These are phyloP conservation scores for Helminthosporium solani DNA, from an alignment of 2,329 filamentous ascomycete species.

Conservation along the genomic window DNA sequence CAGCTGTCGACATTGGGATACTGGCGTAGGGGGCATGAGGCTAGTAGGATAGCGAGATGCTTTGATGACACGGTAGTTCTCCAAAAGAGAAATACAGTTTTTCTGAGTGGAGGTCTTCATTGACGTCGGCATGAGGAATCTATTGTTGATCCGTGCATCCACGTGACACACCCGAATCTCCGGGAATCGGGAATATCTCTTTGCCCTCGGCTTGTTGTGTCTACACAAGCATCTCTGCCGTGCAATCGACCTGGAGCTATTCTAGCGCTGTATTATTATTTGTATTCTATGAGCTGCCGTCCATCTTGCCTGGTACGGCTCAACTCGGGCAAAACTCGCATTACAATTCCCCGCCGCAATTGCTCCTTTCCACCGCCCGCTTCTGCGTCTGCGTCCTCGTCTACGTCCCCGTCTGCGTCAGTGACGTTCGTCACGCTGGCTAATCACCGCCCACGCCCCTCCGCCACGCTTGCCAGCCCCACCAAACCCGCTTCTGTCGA, in stretches of 20 bases:
- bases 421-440: conserved; percentile 44
- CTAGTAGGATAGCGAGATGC: background rate
- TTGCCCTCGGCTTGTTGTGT: conserved; percentile 16
- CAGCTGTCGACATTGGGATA: background rate
- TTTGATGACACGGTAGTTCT: background rate
- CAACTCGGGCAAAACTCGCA: conserved; percentile 18
- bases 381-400: conserved; percentile 13
- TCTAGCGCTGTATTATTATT: conserved; percentile 16
- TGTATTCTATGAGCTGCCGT: conserved; percentile 26
- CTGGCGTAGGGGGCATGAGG: background rate
- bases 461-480: conserved; percentile 32
- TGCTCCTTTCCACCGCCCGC: conserved; percentile 28
- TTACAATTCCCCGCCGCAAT: conserved; percentile 15
- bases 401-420: conserved; percentile 16
- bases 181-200: conserved; percentile 1
- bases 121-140: background rate
- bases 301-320: conserved; percentile 23
- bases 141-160: background rate
- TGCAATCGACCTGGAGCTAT: conserved; percentile 14
- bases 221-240: conserved; percentile 12
- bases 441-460: conserved; percentile 35
- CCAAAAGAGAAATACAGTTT: background rate
- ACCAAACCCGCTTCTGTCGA: conserved; percentile 39
- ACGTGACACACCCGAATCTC: conserved; percentile 3
- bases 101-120: background rate